phyloP scores from a whole-genome alignment of 1,139 yeast species.

The Suhomyces ambrosiae region DNA sequence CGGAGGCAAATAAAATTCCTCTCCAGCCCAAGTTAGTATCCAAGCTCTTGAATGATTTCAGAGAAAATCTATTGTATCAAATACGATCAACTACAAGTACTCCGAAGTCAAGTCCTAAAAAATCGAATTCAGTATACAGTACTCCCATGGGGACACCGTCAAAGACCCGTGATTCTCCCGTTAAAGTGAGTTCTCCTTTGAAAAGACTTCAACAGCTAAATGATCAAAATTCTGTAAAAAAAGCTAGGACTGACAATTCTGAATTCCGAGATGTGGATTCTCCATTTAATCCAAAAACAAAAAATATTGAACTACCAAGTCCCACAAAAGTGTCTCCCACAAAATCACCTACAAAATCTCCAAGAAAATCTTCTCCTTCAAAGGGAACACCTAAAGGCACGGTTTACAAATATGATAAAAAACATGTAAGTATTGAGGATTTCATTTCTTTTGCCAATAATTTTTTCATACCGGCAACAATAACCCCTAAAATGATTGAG shows the following conservation, averaged over 20 bases:
- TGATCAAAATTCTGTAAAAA: constrained; percentile 16
- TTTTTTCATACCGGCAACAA: constrained; percentile 58
- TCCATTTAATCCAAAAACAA: constrained; percentile 34
- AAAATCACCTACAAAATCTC: constrained; percentile 1
- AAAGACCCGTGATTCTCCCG: constrained; percentile 12
- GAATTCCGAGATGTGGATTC: constrained; percentile 28
- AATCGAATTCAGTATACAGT: constrained; percentile 8
- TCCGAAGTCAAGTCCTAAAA: constrained; percentile 26
- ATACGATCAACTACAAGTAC: constrained; percentile 35
- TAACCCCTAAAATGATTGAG: constrained; percentile 52
- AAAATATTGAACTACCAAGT: constrained; percentile 5
- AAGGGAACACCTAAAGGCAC: constrained; percentile 6
- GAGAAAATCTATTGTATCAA: constrained; percentile 32
- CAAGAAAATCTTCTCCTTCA: constrained; percentile 9
- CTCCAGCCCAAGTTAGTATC: constrained; percentile 51
- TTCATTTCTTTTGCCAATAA: constrained; percentile 62
- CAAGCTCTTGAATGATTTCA: constrained; percentile 47
- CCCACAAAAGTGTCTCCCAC: background rate
- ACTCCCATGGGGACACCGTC: constrained; percentile 15
- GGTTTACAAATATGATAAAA: constrained; percentile 27
- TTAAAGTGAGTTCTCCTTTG: constrained; percentile 31
- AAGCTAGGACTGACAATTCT: constrained; percentile 1
- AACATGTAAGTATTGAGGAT: constrained; percentile 45
- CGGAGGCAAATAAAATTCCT: constrained; percentile 55
- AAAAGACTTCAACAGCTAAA: constrained; percentile 29